These are phyloP conservation scores for Fusarium sp. DNA, from an alignment of 2,329 filamentous ascomycete species.

Conservation along the genomic window DNA sequence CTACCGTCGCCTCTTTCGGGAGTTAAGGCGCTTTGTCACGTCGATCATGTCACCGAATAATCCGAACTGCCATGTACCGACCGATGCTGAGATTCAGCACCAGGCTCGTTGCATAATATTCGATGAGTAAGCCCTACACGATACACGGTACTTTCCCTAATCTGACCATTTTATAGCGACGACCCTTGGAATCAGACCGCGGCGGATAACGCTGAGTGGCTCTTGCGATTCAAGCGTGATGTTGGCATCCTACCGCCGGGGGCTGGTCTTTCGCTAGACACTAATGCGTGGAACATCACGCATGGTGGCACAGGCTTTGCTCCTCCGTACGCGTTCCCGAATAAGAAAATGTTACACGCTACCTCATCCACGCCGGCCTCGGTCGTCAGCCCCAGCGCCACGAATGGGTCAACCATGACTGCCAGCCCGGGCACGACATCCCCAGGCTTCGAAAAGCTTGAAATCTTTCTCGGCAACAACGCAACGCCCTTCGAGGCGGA, in stretches of 20 bases:
- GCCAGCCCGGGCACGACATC: too few relatives aligned
- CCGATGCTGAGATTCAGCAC: background rate
- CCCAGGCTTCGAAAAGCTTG: too few relatives aligned
- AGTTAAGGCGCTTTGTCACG: background rate
- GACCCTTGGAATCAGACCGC: background rate
- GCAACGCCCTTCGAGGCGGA: background rate
- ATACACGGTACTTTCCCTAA: too few relatives aligned
- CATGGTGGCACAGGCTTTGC: background rate
- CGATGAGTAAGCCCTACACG: background rate
- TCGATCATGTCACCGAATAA: background rate
- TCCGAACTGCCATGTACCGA: background rate
- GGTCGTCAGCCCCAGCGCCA: too few relatives aligned
- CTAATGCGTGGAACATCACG: background rate
- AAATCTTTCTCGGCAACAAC: rapidly evolving
- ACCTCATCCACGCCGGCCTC: background rate
- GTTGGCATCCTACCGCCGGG: background rate
- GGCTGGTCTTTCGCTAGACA: background rate
- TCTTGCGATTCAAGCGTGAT: background rate
- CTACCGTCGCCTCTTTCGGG: background rate
- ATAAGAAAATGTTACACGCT: background rate
- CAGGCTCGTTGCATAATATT: background rate
- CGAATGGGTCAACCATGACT: too few relatives aligned
- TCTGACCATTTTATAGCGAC: background rate
- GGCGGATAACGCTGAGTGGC: background rate
- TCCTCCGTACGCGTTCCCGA: background rate